These are phyloP conservation scores for Solanum pimpinellifolium DNA, from an alignment of 257 asterid genomes.

Conservation along the genomic window DNA sequence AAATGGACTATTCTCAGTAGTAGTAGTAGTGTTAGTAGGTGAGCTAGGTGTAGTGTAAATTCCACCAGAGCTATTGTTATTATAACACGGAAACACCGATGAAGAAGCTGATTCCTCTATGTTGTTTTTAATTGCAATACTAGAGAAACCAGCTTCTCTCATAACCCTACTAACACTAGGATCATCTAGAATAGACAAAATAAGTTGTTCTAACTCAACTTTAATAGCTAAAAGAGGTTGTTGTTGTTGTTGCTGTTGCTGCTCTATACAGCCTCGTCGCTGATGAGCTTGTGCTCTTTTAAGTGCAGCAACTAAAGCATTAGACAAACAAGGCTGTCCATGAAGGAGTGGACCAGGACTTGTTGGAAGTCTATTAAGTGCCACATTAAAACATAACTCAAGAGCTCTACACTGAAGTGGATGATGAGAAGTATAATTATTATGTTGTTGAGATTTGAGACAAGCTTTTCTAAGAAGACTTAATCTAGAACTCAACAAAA, in stretches of 20 bases:
- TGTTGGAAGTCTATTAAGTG: slow-evolving; percentile 78
- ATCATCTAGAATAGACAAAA: slow-evolving; percentile 69
- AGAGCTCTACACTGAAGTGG: slow-evolving; percentile 60
- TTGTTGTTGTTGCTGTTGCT: slow-evolving; percentile 41
- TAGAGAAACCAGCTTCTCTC: slow-evolving; percentile 84
- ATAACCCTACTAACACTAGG: slow-evolving; percentile 82
- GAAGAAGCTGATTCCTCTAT: slow-evolving; percentile 30
- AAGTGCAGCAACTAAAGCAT: slow-evolving; percentile 73
- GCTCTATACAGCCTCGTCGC: slow-evolving; percentile 58
- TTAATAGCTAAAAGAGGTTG: slow-evolving; percentile 37
- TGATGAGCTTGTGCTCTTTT: slow-evolving; percentile 80
- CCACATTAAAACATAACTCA: slow-evolving; percentile 83
- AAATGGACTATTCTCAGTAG: slow-evolving; percentile 2
- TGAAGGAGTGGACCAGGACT: slow-evolving; percentile 46
- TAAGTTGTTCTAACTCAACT: slow-evolving; percentile 70
- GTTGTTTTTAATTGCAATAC: slow-evolving; percentile 42
- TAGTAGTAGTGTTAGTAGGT: slow-evolving; percentile 22
- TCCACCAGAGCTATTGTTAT: slow-evolving; percentile 43
- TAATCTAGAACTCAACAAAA: slow-evolving; percentile 40
- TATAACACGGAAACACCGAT: slow-evolving; percentile 45
- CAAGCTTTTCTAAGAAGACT: slow-evolving; percentile 62
- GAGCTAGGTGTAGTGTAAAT: slow-evolving; percentile 64
- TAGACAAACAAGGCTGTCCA: slow-evolving; percentile 66
- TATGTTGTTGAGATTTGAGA: slow-evolving; percentile 41
- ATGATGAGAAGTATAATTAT: not conserved